A percentile compares a stretch with the other conserved stretches of the same genome.
Conservation (phyloP, 352 stramenopile species). For the Phytophthora fragariae region DNA sequence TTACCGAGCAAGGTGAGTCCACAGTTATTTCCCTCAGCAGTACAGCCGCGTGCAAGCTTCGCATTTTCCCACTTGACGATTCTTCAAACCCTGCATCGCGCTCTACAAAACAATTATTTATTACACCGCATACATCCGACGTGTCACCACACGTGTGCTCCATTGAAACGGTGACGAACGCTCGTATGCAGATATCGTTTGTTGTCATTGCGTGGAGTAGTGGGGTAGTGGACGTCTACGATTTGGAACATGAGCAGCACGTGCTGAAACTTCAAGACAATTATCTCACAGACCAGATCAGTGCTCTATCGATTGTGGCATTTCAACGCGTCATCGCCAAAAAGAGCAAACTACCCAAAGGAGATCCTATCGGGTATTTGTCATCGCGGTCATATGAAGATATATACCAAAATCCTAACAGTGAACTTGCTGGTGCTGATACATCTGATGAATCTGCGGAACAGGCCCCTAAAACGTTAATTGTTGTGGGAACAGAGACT, state of each 20-base stretch:
- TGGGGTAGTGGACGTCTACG: constrained; percentile 57
- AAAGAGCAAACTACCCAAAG: neutral
- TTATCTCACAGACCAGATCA: constrained; percentile 51
- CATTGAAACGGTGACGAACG: constrained; percentile 32
- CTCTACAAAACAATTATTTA: constrained; percentile 21
- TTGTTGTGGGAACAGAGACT: constrained; percentile 50
- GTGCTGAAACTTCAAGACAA: constrained; percentile 59
- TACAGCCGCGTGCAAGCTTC: constrained; percentile 31
- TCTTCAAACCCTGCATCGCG: neutral
- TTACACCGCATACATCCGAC: constrained; percentile 10
- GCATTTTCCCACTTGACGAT: constrained; percentile 23
- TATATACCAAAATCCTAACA: neutral
- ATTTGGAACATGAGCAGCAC: constrained; percentile 20
- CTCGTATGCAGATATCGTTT: constrained; percentile 20
- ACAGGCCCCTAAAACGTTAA: constrained; percentile 7
- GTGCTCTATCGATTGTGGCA: constrained; percentile 31
- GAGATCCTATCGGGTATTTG: constrained; percentile 6
- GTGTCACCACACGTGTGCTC: constrained; percentile 16
- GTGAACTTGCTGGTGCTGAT: neutral
- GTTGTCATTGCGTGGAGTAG: constrained; percentile 62
- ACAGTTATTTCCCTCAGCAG: constrained; percentile 36
- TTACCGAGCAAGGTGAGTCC: constrained; percentile 11
- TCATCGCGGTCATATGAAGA: constrained; percentile 19
- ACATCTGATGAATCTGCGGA: neutral
- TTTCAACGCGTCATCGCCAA: constrained; percentile 7